Conservation (phyloP, 495 filamentous ascomycete species). For the Zalerion maritima region DNA sequence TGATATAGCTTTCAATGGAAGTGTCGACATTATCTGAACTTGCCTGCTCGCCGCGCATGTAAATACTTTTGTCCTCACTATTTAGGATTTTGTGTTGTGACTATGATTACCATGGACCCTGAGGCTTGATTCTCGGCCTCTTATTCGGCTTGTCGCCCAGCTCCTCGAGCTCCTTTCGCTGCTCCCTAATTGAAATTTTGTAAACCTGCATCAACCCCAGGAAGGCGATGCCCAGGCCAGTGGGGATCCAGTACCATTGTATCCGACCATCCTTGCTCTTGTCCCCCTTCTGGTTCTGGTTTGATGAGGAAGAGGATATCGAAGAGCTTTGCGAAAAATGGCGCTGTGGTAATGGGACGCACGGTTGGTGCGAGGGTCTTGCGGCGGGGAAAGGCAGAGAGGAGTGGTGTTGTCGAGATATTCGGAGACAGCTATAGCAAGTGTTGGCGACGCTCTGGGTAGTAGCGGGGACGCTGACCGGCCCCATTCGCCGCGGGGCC, state of each 20-base stretch:
- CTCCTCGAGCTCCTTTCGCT: constrained; percentile 36
- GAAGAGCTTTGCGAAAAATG: constrained; percentile 42
- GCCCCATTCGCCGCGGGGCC: no score
- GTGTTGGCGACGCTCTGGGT: no score
- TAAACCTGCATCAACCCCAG: constrained; percentile 78
- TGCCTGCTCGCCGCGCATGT: constrained; percentile 48
- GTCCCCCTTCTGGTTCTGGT: no score
- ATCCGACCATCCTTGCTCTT: constrained; percentile 72
- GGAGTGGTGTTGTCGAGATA: constrained; percentile 3
- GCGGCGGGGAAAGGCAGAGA: constrained; percentile 16
- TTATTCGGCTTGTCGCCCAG: constrained; percentile 37
- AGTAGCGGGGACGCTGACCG: no score
- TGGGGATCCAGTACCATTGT: constrained; percentile 92
- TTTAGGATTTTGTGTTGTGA: neutral
- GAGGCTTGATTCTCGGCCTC: constrained; percentile 58
- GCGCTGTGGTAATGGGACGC: constrained; percentile 22
- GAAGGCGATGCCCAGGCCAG: constrained; percentile 76
- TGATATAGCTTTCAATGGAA: constrained; percentile 87
- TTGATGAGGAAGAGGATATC: no score
- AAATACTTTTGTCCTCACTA: no score
- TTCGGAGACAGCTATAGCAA: no score
- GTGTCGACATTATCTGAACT: constrained; percentile 88
- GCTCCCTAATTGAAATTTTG: constrained; percentile 47
- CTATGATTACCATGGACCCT: constrained; percentile 63
- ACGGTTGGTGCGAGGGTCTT: constrained; percentile 23